Base-by-base conservation (phyloP, 129 eudicot species). In the Tagetes erecta region DNA sequence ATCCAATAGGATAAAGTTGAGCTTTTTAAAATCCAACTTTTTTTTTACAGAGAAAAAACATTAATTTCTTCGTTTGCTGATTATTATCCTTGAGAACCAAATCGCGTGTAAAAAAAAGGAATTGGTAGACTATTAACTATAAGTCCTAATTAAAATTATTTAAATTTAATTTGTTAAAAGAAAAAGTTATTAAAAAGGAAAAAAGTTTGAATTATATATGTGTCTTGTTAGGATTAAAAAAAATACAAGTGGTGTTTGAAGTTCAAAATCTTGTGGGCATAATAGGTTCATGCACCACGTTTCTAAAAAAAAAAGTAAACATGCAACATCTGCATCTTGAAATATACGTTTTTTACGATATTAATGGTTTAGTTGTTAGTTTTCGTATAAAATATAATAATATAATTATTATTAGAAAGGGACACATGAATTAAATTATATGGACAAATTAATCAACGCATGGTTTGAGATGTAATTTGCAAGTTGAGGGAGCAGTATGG, bases 281-380 rank as follows among this genome's bases (percentile, higher is more conserved):
- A 30, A 49, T 9, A 59, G 72, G 65, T 63, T 51, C 82, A 78
- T 78, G 82, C 67, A 78, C 64, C 82, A 78, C 77, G 82, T 78
- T 72, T 63, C 44, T 6, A 8, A 71, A 33, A 63, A 20, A 20
- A 13, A 71, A 60, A 9, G n/a, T 20, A 42, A 67, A 52, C 67
- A 30, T 31, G 70, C 42, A 45, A 10, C 70, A 1, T 30, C n/a
- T 6, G 0, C 12, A 2, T 9, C 20, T 44, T 33, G 5, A 31
- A 13, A 46, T 6, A 9, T 35, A n/a, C 35, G 59, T 50, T 36
- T 62, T 30, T 44, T 8, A 35, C 14, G 30, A 34, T n/a, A 5
- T 36, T 46, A 27, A 34, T 35, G 64, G 31, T 20, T 20, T 20
- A 20, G 27, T 20, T 20, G 49, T 50, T 49, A 49, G 13, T 62